phyloP scores from a whole-genome alignment of 2,329 filamentous ascomycete species.

The Blumeria graminis region DNA sequence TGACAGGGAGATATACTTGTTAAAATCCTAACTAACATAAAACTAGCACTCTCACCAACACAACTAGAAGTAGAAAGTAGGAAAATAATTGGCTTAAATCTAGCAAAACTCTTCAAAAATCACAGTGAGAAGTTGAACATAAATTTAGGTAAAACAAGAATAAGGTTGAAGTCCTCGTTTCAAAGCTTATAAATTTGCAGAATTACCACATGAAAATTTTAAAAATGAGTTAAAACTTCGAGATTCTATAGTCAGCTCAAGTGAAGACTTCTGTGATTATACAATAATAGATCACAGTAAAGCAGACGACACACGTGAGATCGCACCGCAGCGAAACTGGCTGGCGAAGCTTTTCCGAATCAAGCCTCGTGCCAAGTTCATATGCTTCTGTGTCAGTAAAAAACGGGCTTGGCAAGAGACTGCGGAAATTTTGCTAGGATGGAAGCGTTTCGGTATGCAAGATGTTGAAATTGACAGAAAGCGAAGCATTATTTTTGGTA shows the following conservation, averaged over 20 bases:
- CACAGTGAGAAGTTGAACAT: slow-evolving; percentile 10
- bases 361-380: slow-evolving; percentile 51
- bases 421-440: slow-evolving; percentile 43
- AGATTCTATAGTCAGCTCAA: slow-evolving; percentile 7
- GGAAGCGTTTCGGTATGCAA: slow-evolving; percentile 37
- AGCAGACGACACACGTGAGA: slow-evolving; percentile 19
- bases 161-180: background rate
- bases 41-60: background rate
- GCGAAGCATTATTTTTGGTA: slow-evolving; percentile 56
- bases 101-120: slow-evolving; percentile 14
- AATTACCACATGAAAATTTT: slow-evolving; percentile 9
- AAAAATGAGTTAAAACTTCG: slow-evolving; percentile 10
- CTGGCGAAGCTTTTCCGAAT: slow-evolving; percentile 71
- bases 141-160: slow-evolving; percentile 11
- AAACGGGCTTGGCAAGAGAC: slow-evolving; percentile 57
- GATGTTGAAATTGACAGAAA: slow-evolving; percentile 59
- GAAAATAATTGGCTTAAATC: slow-evolving; percentile 11
- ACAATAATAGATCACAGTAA: slow-evolving; percentile 13
- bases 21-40: background rate
- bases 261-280: background rate
- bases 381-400: slow-evolving; percentile 54
- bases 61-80: slow-evolving; percentile 4
- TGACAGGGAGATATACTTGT: background rate
- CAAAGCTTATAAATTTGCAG: slow-evolving; percentile 4
- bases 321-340: slow-evolving; percentile 58